These are phyloP conservation scores for Dothiorella sarmentorum DNA, from an alignment of 2,329 filamentous ascomycete genomes.

Conservation along the genomic window DNA sequence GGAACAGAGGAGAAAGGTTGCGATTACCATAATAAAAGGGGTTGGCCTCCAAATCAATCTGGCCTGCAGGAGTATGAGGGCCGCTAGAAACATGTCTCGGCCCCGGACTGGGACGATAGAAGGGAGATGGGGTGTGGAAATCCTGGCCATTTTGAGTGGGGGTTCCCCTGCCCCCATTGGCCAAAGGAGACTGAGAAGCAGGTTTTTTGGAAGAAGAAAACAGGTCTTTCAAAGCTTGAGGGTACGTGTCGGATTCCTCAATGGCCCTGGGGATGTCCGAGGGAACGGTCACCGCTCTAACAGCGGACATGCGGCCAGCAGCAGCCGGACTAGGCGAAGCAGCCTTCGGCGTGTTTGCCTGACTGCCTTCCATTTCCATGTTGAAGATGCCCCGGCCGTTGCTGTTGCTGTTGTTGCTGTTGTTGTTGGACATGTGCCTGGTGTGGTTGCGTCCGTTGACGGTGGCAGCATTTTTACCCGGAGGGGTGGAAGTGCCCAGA, in stretches of 20 bases:
- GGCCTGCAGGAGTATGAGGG: conserved; percentile 32
- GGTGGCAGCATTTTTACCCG: conserved; percentile 29
- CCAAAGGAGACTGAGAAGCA: background rate
- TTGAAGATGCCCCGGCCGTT: conserved; percentile 59
- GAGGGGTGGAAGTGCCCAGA: conserved; percentile 20
- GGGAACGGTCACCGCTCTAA: conserved; percentile 38
- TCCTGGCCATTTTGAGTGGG: conserved; percentile 3
- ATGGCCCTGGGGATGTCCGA: conserved; percentile 7
- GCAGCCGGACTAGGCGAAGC: background rate
- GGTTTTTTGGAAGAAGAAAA: conserved; percentile 33
- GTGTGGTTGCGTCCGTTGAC: conserved; percentile 22
- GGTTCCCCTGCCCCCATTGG: background rate
- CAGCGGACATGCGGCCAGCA: conserved; percentile 38
- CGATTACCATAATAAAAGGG: conserved; percentile 44
- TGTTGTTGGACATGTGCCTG: conserved; percentile 45
- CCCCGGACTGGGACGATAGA: conserved; percentile 32
- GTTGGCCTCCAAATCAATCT: conserved; percentile 24
- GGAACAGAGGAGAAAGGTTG: conserved; percentile 49
- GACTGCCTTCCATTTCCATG: conserved; percentile 60
- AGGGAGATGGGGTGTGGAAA: conserved; percentile 40
- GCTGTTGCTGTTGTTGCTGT: conserved; percentile 47
- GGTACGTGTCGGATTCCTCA: conserved; percentile 41
- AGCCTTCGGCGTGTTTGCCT: conserved; percentile 6
- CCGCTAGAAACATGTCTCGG: conserved; percentile 24
- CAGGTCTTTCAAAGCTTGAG: conserved; percentile 44